Base-by-base conservation (phyloP, 225 moss, liverwort and hornwort genomes). In the Marchantia polymorpha region DNA sequence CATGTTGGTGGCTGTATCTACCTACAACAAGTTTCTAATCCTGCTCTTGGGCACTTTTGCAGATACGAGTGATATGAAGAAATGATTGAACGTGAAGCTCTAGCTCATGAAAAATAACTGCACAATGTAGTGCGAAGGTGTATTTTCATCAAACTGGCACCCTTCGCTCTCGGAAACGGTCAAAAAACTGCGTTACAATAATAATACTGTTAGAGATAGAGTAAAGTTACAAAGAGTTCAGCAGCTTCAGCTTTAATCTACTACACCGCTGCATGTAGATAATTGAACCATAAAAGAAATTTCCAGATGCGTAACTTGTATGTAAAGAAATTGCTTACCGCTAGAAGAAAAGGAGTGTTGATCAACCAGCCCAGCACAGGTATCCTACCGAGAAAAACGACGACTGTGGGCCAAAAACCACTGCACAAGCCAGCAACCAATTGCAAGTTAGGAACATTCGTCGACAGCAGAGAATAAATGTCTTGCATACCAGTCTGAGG, bases 361-460 rank as follows among this genome's bases (percentile, higher is more conserved):
- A 99, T 88, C 73, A 99, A 75, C 75, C 83, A 89, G 75, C 97
- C 97, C 49, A 99, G 70, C 60, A 95, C 84, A 76, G 97, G 97
- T 67, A 99, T 86, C 89, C 97, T 93, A 76, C 93, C 92, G n/a
- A 99, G 89, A 84, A 99, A 99, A 12, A 99, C 94, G 63, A 94
- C 82, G 25, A 93, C 91, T 53, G 97, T 99, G 47, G 97, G 97
- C 97, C 97, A 99, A 78, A 99, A 99, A 78, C 95, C 97, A 83
- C 97, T 99, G 90, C 88, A 85, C 17, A 82, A n/a, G 48, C 73
- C 54, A 17, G 26, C 3, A 30, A 20, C 30, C 25, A 31, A 75
- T 16, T 59, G 17, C 39, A 27, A 59, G 53, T 58, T 59, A 75
- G 23, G 7, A 39, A 75, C 58, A 59, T 20, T 60, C 9, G 26